Percentiles rank a stretch among this genome's conserved stretches.
Evolutionary conservation across 2,329 filamentous ascomycete genomes (phyloP).

Genomic region (Alternaria rosae): DNA sequence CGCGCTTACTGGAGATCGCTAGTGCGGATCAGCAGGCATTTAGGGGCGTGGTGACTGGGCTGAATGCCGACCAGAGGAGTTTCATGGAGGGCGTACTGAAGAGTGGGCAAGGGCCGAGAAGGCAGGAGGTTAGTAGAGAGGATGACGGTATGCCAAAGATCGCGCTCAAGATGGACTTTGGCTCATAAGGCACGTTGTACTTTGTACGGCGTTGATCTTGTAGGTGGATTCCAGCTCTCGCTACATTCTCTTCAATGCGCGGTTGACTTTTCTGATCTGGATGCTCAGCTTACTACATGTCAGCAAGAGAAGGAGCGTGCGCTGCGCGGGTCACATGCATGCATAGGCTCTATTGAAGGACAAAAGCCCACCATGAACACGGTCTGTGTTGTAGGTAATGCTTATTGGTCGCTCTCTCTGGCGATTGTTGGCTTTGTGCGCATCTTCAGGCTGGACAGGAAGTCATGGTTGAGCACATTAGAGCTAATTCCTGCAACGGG

Average conservation of each 20-base stretch:
- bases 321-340: neutral
- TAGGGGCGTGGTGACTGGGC: constrained; percentile 72
- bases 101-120: constrained; percentile 57
- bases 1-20: constrained; percentile 80
- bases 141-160: constrained; percentile 74
- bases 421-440: neutral
- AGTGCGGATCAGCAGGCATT: constrained; percentile 77
- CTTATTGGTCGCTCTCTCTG: neutral
- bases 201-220: neutral
- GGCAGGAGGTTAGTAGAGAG: constrained; percentile 62
- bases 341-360: neutral
- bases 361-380: neutral
- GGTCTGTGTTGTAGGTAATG: neutral
- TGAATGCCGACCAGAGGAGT: constrained; percentile 73
- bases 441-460: neutral
- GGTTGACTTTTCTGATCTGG: neutral
- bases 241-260: neutral
- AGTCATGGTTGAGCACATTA: neutral
- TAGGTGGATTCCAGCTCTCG: neutral
- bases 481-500: neutral
- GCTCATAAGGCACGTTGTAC: neutral
- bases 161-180: constrained; percentile 93
- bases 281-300: neutral
- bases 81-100: constrained; percentile 85
- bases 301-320: neutral